Evolutionary conservation across 306 rosid species (phyloP).

Genomic region (Mucuna pruriens): DNA sequence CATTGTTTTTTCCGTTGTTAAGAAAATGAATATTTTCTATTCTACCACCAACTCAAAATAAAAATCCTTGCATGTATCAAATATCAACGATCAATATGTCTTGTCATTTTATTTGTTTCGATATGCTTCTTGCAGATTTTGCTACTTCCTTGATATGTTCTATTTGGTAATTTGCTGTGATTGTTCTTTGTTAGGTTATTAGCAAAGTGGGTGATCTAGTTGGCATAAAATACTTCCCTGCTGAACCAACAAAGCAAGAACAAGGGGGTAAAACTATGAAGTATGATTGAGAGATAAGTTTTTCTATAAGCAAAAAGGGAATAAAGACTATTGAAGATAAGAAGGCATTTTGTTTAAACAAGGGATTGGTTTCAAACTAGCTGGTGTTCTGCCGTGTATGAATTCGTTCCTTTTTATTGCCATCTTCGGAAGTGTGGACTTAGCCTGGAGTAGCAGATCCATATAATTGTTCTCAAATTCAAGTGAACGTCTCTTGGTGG

Average conservation of each 20-base stretch:
- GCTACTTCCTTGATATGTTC: background rate
- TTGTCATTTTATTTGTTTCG: background rate
- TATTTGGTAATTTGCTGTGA: background rate
- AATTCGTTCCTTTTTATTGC: conserved; percentile 36
- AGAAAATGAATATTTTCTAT: conserved; percentile 4
- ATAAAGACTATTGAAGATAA: conserved; percentile 10
- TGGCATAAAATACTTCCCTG: conserved; percentile 90
- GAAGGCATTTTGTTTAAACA: conserved; percentile 19
- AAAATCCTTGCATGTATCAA: background rate
- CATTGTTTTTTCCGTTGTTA: conserved; percentile 2
- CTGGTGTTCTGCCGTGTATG: conserved; percentile 18
- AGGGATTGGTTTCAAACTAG: conserved; percentile 24
- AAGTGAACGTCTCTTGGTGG: conserved; percentile 24
- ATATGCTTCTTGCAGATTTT: conserved; percentile 14
- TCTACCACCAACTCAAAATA: background rate
- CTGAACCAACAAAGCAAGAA: conserved; percentile 66
- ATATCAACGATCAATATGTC: background rate
- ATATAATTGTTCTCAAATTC: conserved; percentile 9
- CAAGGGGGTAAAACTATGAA: conserved; percentile 37
- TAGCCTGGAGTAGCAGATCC: conserved; percentile 35
- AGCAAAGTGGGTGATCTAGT: conserved; percentile 80
- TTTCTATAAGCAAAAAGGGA: conserved; percentile 9
- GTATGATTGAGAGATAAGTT: conserved; percentile 35
- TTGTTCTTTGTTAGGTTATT: conserved; percentile 61
- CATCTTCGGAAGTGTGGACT: conserved; percentile 29